Evolutionary conservation across 306 rosid genomes (phyloP).

Genomic region (Acacia acuminata): DNA sequence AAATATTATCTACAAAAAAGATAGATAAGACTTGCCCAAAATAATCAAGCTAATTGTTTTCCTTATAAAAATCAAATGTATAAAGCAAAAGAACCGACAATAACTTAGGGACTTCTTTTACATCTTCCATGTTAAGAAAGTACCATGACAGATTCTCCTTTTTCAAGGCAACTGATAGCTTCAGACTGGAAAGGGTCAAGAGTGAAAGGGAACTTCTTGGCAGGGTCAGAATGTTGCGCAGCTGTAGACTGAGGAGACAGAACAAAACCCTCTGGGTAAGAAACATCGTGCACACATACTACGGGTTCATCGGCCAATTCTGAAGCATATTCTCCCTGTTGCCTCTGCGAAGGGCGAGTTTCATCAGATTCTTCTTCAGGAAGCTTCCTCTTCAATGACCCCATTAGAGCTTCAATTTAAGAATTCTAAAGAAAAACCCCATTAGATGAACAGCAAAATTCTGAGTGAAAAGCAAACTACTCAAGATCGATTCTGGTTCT

Average conservation of each 20-base stretch:
- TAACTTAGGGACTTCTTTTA: background rate
- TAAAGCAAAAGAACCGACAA: background rate
- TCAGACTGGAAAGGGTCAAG: conserved; percentile 89
- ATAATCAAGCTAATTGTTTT: background rate
- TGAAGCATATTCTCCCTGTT: conserved; percentile 9
- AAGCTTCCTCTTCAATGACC: conserved; percentile 58
- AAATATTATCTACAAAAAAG: background rate
- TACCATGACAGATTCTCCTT: conserved; percentile 85
- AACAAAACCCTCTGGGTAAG: conserved; percentile 71
- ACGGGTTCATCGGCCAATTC: conserved; percentile 3
- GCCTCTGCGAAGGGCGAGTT: conserved; percentile 24
- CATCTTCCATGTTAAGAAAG: background rate
- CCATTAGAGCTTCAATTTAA: conserved; percentile 29
- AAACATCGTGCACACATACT: conserved; percentile 74
- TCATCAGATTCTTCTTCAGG: conserved; percentile 19
- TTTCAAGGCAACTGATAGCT: conserved; percentile 77
- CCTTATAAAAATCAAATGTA: background rate
- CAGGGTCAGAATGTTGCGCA: conserved; percentile 44
- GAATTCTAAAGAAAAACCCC: background rate
- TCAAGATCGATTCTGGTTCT: background rate
- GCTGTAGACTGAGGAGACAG: conserved; percentile 26
- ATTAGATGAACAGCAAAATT: background rate
- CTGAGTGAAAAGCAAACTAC: background rate
- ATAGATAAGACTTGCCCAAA: background rate
- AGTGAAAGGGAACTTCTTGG: conserved; percentile 77